phyloP scores from a whole-genome alignment of 371 early-diverging fungal genomes.

The Syncephalastrum sp. region DNA sequence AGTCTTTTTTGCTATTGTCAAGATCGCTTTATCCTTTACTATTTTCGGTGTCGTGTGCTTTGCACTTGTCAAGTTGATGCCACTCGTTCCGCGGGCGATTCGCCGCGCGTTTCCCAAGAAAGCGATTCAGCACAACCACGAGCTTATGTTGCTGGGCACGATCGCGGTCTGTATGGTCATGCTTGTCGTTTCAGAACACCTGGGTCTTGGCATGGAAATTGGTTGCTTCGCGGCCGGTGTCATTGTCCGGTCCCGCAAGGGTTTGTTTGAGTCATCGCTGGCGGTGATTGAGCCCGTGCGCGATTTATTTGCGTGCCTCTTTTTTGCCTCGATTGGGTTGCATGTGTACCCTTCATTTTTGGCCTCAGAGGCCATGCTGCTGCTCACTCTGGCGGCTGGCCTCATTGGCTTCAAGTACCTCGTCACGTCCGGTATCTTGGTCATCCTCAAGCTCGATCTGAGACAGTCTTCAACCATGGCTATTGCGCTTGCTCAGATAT shows the following conservation, averaged over 20 bases:
- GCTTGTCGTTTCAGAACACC: constrained; percentile 36
- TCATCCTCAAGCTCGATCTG: constrained; percentile 38
- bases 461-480: constrained; percentile 46
- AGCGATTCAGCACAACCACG: constrained; percentile 30
- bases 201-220: constrained; percentile 59
- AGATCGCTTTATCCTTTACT: constrained; percentile 31
- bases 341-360: constrained; percentile 65
- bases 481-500: constrained; percentile 59
- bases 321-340: constrained; percentile 67
- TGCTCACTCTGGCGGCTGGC: constrained; percentile 45
- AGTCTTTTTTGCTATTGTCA: constrained; percentile 34
- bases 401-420: constrained; percentile 57
- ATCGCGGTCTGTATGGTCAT: constrained; percentile 54
- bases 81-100: constrained; percentile 22
- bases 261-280: constrained; percentile 37
- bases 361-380: constrained; percentile 47
- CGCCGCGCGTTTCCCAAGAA: constrained; percentile 24
- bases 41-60: constrained; percentile 43
- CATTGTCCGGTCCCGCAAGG: constrained; percentile 44
- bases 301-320: constrained; percentile 59
- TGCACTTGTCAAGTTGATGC: constrained; percentile 28
- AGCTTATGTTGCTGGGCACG: constrained; percentile 50
- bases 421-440: constrained; percentile 33
- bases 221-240: constrained; percentile 69
- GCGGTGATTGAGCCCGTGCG: constrained; percentile 55